Base-by-base conservation (phyloP, 306 rosid genomes). In the Castanea sativa region DNA sequence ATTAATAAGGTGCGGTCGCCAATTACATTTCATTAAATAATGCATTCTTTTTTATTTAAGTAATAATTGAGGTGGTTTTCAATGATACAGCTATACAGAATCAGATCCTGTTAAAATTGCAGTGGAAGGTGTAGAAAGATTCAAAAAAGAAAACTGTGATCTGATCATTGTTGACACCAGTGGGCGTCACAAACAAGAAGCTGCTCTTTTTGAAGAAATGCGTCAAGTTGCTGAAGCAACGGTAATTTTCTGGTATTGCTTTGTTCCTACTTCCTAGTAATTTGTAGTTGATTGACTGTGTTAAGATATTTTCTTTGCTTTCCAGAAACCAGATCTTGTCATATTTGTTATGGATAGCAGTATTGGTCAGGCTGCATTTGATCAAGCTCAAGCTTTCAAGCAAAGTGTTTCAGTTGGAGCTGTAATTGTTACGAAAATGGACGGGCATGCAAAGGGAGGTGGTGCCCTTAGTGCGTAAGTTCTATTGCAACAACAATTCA, bases 321-420 rank as follows among this genome's bases (percentile, higher is more conserved):
- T 85, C 70, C 91, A 92, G 94, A 88, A 91, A 75, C 93, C 97
- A 20, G 98, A 94, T 78, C 92, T 94, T 84, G 94, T 94, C 43
- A 86, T 89, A 82, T 94, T 92, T 82, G 98, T 92, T 68, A 93
- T 93, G 95, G 98, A 93, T 80, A 89, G 93, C 83, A 91, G 92
- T 85, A 91, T 93, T 6, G 98, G 98, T 82, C 97, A 93, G 88
- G 92, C 97, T 51, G 93, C 98, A 3, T 91, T 91, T 86, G 97
- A 90, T 79, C 97, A 91, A 78, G 98, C 97, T 70, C 91, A 85
- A 82, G 98, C 97, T 43, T 93, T 91, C 78, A 91, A 76, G 72
- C 91, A 90, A 76, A 93, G 93, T 84, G 97, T 89, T 77, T 80
- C 91, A 55, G 98, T 90, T 73, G 97, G 98, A 80, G 98, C 97